Base-by-base conservation (phyloP, 495 filamentous ascomycete species). In the Aspergillus sparsus region DNA sequence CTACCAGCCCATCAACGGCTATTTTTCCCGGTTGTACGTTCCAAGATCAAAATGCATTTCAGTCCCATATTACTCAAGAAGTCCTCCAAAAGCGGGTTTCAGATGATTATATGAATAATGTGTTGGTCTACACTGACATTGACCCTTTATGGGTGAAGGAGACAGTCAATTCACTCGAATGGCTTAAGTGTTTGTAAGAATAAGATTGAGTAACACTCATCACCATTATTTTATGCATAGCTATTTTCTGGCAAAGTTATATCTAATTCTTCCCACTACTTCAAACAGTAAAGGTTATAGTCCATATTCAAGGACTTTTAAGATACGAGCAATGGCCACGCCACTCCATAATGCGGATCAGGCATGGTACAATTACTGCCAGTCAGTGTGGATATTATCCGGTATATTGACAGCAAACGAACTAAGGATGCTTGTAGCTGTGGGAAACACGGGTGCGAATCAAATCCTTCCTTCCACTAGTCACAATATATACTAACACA, bases 81-180 rank as follows among this genome's bases (percentile, higher is more conserved):
- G 44, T 47, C 1, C n/a, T 16, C 44, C 44, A 10, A 21, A 47
- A n/a, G 5, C 16, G 44, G 2, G n/a, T 1, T 18, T 21, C 44
- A 7, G 5, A 21, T 16, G 44, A 47, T 21, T 5, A 21, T 21
- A 47, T 16, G 7, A 15, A 21, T 6, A 47, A 47, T 47, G 16
- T 18, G n/a, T 21, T 47, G 44, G 15, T 21, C n/a, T 47, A 47
- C 44, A 47, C 44, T 9, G 44, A 47, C 27, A 47, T 47, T 16
- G 44, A 47, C 27, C 15, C 44, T 47, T 47, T 18, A 16, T 47
- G 44, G 44, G 44, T 47, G 6, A 16, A 47, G n/a, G 44, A 47
- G 8, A 47, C 44, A 6, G 44, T 47, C 6, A 16, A 47, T 21
- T 6, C 44, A 47, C 44, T 47, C 3, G 15, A 21, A 21, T 2